phyloP scores from a whole-genome alignment of 164 flowering plant species.

The Dillenia suffruticosa region DNA sequence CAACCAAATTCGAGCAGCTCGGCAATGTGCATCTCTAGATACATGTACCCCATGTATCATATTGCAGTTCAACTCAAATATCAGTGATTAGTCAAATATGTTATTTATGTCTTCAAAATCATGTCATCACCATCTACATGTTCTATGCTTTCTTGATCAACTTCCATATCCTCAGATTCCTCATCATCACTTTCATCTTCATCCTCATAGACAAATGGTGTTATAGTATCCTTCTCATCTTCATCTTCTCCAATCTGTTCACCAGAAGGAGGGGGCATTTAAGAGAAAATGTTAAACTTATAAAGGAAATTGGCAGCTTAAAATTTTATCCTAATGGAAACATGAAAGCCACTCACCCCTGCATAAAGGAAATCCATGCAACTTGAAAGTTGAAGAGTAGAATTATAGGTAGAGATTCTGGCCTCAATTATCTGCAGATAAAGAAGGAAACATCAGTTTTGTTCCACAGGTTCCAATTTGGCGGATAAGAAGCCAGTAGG shows the following conservation, averaged over 20 bases:
- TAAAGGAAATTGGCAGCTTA: neutral
- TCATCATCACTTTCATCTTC: constrained; percentile 60
- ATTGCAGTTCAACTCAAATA: too few relatives aligned
- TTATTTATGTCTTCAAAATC: constrained; percentile 49
- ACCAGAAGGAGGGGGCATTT: neutral
- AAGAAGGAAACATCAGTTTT: neutral
- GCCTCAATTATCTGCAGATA: constrained; percentile 74
- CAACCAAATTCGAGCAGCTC: too few relatives aligned
- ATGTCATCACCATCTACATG: constrained; percentile 19
- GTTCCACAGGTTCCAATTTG: too few relatives aligned
- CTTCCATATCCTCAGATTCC: constrained; percentile 61
- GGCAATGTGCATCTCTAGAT: too few relatives aligned
- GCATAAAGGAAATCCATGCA: constrained; percentile 54
- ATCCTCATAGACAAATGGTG: constrained; percentile 62
- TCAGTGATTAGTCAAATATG: constrained; percentile 33
- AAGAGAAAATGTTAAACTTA: neutral
- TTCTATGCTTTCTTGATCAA: constrained; percentile 41
- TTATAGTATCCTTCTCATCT: constrained; percentile 32
- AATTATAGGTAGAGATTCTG: constrained; percentile 61
- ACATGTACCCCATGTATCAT: too few relatives aligned
- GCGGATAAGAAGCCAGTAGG: too few relatives aligned
- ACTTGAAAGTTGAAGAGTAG: constrained; percentile 67
- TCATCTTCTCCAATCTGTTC: constrained; percentile 53
- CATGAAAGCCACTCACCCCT: constrained; percentile 40
- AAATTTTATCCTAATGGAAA: neutral